A percentile compares a stretch with the other conserved stretches of the same genome.
These are phyloP conservation scores for Helicocarpus griseus DNA, from an alignment of 2,329 filamentous ascomycete genomes.

Conservation along the genomic window DNA sequence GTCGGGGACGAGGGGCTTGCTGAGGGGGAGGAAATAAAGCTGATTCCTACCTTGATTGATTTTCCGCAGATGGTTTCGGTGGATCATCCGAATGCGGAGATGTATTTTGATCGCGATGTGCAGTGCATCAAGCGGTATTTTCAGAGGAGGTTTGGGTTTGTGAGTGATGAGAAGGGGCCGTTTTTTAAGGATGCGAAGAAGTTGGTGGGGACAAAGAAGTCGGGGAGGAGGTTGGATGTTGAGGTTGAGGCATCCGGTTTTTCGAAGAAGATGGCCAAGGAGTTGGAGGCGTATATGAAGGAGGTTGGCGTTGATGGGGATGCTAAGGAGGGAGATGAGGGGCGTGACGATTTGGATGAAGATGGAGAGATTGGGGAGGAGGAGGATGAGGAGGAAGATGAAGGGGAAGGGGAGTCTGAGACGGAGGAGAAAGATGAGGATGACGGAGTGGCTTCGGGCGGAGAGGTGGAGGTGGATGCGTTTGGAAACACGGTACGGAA, in stretches of 20 bases:
- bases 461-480: slow-evolving; percentile 1
- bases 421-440: slow-evolving; percentile 12
- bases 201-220: slow-evolving; percentile 52
- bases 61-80: slow-evolving; percentile 98
- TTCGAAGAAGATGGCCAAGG: slow-evolving; percentile 92
- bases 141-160: slow-evolving; percentile 77
- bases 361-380: slow-evolving; percentile 29
- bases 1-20: slow-evolving; percentile 18
- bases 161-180: slow-evolving; percentile 69
- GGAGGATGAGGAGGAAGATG: slow-evolving; percentile 28
- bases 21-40: slow-evolving; percentile 34
- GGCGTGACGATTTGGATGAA: slow-evolving; percentile 31
- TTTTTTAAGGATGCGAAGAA: slow-evolving; percentile 79
- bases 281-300: slow-evolving; percentile 83
- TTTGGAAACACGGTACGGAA: neutral
- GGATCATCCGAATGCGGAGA: slow-evolving; percentile 85
- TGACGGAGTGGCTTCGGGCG: slow-evolving; percentile 5
- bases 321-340: slow-evolving; percentile 26
- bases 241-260: slow-evolving; percentile 89
- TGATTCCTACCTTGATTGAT: slow-evolving; percentile 84
- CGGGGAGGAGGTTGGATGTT: slow-evolving; percentile 65
- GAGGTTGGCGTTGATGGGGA: slow-evolving; percentile 52
- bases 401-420: slow-evolving; percentile 23
- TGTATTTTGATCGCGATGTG: slow-evolving; percentile 96
- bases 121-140: slow-evolving; percentile 95